Percentiles rank a stretch among this genome's conserved stretches.
These are phyloP conservation scores for Trichoderma aggressivum DNA, from an alignment of 2,329 filamentous ascomycete genomes.

Conservation along the genomic window DNA sequence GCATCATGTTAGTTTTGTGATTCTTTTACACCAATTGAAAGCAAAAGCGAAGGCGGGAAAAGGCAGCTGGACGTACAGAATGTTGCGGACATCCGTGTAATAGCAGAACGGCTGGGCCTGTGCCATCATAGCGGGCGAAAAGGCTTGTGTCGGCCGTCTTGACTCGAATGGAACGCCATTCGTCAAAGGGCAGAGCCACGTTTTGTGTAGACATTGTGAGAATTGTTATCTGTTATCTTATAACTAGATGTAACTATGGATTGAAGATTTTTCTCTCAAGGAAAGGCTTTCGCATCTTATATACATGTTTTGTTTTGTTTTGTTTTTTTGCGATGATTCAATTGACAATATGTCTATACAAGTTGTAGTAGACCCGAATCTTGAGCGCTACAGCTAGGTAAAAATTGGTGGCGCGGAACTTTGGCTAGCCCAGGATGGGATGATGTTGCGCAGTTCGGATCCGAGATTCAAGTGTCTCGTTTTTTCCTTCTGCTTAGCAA, in stretches of 20 bases:
- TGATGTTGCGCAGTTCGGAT: background rate
- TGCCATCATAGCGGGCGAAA: background rate
- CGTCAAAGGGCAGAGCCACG: background rate
- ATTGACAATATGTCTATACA: background rate
- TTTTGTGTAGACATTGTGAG: background rate
- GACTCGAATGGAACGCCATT: conserved; percentile 3
- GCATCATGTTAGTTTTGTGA: background rate
- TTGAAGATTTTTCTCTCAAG: background rate
- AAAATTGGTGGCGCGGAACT: background rate
- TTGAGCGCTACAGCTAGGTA: background rate
- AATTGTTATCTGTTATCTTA: background rate
- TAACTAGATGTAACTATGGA: background rate
- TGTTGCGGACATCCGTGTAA: conserved; percentile 7
- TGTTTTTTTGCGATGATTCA: background rate
- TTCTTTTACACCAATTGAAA: background rate
- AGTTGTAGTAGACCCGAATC: background rate
- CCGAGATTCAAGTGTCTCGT: background rate
- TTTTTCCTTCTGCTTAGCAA: background rate
- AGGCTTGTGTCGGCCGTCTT: background rate
- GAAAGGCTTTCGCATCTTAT: background rate
- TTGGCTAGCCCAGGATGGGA: background rate
- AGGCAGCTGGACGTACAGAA: background rate
- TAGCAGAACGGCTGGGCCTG: background rate
- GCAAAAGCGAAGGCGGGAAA: background rate
- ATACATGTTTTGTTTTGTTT: too few species aligned